Conservation (phyloP, 192 early-diverging fungal species). For the Geranomyces michiganensis region DNA sequence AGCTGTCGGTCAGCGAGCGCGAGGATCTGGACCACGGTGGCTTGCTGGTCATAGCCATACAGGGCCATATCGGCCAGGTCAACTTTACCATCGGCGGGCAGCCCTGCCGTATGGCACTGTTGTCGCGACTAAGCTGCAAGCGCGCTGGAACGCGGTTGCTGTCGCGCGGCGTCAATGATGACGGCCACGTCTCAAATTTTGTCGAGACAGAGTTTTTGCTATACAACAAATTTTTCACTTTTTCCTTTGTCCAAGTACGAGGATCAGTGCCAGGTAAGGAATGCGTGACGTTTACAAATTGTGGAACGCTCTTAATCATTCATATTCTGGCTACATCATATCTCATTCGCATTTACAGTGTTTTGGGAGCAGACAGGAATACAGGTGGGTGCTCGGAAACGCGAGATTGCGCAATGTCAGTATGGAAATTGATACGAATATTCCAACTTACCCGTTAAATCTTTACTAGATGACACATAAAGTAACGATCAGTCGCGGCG, state of each 20-base stretch:
- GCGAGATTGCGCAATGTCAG: background rate
- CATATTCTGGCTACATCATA: too few relatives aligned
- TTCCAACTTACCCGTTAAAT: too few relatives aligned
- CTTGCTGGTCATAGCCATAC: conserved; percentile 74
- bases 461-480: conserved; percentile 74
- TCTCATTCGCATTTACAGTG: too few relatives aligned
- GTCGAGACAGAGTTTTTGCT: conserved; percentile 93
- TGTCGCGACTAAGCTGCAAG: conserved; percentile 79
- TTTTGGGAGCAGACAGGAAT: conserved; percentile 97
- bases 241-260: conserved; percentile 82
- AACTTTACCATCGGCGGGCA: conserved; percentile 37
- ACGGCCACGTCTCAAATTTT: conserved; percentile 97
- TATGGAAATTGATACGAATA: too few relatives aligned
- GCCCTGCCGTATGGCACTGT: conserved; percentile 46
- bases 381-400: conserved; percentile 57
- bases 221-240: conserved; percentile 52
- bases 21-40: conserved; percentile 72
- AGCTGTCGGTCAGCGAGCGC: conserved; percentile 67
- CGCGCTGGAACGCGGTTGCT: conserved; percentile 90
- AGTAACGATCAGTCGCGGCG: conserved; percentile 76
- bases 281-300: too few relatives aligned
- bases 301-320: too few relatives aligned
- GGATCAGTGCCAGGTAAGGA: conserved; percentile 69
- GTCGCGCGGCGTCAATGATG: conserved; percentile 94
- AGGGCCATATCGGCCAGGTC: conserved; percentile 73